These are phyloP conservation scores for Ricinus communis DNA, from an alignment of 345 rosid species.

Conservation along the genomic window DNA sequence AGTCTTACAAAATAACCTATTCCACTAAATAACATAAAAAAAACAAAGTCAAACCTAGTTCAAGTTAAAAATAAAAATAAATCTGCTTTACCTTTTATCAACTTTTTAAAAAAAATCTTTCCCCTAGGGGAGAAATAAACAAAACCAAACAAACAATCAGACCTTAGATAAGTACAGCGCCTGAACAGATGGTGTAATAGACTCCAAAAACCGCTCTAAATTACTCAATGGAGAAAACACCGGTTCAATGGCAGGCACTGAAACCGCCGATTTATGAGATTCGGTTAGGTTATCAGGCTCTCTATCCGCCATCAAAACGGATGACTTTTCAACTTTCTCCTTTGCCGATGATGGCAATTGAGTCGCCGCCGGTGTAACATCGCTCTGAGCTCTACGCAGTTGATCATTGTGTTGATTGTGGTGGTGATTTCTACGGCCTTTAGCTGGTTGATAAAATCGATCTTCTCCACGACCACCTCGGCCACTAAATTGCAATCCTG, in stretches of 20 bases:
- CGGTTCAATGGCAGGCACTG: slow-evolving; percentile 27
- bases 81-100: no score
- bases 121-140: no score
- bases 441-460: slow-evolving; percentile 36
- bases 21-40: neutral
- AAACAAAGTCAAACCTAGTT: neutral
- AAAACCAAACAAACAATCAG: slow-evolving; percentile 2
- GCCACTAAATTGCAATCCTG: slow-evolving; percentile 44
- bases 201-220: slow-evolving; percentile 50
- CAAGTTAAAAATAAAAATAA: no score
- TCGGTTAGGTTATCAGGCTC: slow-evolving; percentile 31
- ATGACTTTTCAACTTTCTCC: slow-evolving; percentile 16
- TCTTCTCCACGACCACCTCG: slow-evolving; percentile 47
- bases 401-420: slow-evolving; percentile 33
- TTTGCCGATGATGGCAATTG: slow-evolving; percentile 28
- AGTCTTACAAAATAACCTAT: neutral
- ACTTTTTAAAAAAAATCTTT: no score
- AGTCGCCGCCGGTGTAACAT: slow-evolving; percentile 20
- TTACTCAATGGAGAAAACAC: slow-evolving; percentile 37
- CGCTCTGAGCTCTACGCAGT: slow-evolving; percentile 43
- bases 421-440: slow-evolving; percentile 39
- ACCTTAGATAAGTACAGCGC: slow-evolving; percentile 58
- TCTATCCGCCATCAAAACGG: slow-evolving; percentile 17
- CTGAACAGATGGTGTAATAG: slow-evolving; percentile 51
- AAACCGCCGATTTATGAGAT: slow-evolving; percentile 22